Base-by-base conservation (phyloP, 2,329 filamentous ascomycete species). In the Epichloe sibirici region DNA sequence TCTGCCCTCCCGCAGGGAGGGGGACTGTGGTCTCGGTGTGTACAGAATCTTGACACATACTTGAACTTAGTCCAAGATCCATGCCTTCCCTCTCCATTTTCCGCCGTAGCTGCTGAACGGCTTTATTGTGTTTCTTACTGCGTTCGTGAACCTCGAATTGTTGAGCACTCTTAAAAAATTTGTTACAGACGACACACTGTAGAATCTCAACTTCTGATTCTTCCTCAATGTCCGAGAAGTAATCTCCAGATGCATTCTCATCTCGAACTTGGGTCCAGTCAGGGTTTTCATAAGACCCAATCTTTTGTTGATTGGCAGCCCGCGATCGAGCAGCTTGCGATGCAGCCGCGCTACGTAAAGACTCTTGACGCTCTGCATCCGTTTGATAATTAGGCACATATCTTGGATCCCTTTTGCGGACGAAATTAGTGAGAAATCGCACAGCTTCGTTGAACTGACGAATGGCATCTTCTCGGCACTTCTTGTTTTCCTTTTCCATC, bases 401-500 rank as follows among this genome's bases (percentile, higher is more conserved):
- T 44, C 93, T 82, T 0, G 90, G 89, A 64, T 98, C 93, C 37
- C 93, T 81, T 71, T 95, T 97, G 58, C 88, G 84, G 15, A 91
- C 86, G 68, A 97, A 97, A 2, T 83, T 77, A 2, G 97, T 86
- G 12, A 98, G 76, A 6, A 89, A 87, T 53, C 88, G 75, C 34
- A 98, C 89, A 3, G 90, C 86, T 55, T 95, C 90, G 67, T 96
- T 97, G 71, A 95, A 97, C 58, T 95, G 88, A 52, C 85, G 81
- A 11, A 86, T 80, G 3, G 83, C 89, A 51, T 91, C 86, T 21
- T 96, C 90, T 50, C 93, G 80, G 25, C 85, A 69, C 57, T 86
- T 86, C 60, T 83, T 87, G 67, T 98, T 98, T 65, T 96, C 91
- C 68, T 95, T 96, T 65, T 97, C 93, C 83, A 97, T 95, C 40